Base-by-base conservation (phyloP, 164 flowering plant species). In the Cinnamomum chago region DNA sequence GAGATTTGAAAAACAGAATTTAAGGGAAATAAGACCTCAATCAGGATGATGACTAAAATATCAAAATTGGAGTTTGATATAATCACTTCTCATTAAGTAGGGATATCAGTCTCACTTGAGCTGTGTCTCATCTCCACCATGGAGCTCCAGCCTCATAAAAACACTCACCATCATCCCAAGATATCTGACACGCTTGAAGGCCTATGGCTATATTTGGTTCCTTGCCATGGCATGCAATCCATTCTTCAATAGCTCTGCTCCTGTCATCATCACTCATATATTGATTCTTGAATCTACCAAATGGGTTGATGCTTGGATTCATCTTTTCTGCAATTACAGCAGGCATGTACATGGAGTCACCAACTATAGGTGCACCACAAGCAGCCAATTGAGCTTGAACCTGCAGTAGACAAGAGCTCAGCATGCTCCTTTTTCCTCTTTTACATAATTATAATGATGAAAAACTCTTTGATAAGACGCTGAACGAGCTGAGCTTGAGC, bases 281-380 rank as follows among this genome's bases (percentile, higher is more conserved):
- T 25, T 76, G 60, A 74, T 76, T 86, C 71, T 76, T 80, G 72
- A 65, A 72, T 70, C 84, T 84, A 27, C 94, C 92, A 82, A 84
- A 88, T 65, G 97, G 98, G 62, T 91, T 87, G 52, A 89, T 58
- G 71, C 87, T 88, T 33, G 95, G 97, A 73, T 40, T 81, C 25
- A 72, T 60, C 77, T 73, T 76, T 82, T 93, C 94, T 58, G 91
- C 92, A 65, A 88, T 72, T 64, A 87, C 87, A 78, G 98, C 92
- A 62, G 98, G 93, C 88, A 89, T 90, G 84, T 95, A 95, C 94
- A 93, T 91, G 9, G 97, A 86, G 79, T 95, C 99, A 33, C 98
- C 99, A 64, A 95, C 90, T 75, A 95, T 73, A 27, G 99, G 99
- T 68, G 98, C 93, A 70, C 97, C 94, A 84, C 83, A 82, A 58